These are phyloP conservation scores for Flaveria sonorensis DNA, from an alignment of 129 eudicot species.

Conservation along the genomic window DNA sequence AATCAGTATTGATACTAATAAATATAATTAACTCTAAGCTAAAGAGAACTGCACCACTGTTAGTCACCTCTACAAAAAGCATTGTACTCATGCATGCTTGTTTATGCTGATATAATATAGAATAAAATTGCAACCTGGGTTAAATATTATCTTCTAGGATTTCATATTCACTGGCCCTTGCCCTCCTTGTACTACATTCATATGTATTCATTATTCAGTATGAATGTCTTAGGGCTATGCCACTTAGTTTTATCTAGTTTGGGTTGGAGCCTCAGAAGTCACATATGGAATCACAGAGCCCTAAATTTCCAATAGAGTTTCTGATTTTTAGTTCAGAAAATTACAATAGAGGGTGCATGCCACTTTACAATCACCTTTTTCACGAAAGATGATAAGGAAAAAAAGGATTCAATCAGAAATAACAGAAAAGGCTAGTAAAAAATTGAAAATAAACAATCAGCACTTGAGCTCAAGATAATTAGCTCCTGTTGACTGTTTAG, in stretches of 20 bases:
- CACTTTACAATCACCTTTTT: no score
- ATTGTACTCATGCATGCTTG: background rate
- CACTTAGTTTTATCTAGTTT: background rate
- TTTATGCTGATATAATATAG: slow-evolving; percentile 12
- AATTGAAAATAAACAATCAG: no score
- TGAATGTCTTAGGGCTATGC: no score
- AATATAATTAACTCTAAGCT: background rate
- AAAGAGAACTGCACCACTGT: background rate
- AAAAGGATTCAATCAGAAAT: no score
- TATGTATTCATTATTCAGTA: background rate
- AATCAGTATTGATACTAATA: background rate
- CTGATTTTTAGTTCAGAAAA: background rate
- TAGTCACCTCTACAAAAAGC: background rate
- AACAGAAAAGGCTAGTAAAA: no score
- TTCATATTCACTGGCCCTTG: background rate
- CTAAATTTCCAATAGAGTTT: background rate
- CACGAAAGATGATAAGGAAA: no score
- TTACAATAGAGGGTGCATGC: background rate
- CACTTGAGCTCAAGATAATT: no score
- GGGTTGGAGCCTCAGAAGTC: slow-evolving; percentile 15
- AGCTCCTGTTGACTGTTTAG: no score
- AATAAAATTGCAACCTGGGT: background rate
- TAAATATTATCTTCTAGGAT: background rate
- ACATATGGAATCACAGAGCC: background rate
- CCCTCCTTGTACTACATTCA: background rate